phyloP scores from a whole-genome alignment of 306 rosid species.

The Ormosia emarginata region DNA sequence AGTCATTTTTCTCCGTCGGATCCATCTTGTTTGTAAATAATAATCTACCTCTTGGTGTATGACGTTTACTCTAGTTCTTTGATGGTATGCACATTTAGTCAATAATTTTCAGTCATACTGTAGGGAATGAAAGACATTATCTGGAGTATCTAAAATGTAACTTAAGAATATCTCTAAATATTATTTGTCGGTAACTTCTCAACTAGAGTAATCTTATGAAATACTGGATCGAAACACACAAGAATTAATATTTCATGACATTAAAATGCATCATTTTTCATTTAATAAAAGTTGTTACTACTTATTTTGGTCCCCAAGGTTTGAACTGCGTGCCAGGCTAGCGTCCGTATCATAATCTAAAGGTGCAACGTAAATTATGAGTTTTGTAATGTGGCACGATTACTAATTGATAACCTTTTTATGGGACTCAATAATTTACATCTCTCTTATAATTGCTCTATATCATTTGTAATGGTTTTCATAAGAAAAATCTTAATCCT shows the following conservation, averaged over 20 bases:
- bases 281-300: background rate
- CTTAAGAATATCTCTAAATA: background rate
- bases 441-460: background rate
- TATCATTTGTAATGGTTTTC: background rate
- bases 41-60: background rate
- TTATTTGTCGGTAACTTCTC: background rate
- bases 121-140: background rate
- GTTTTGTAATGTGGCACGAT: background rate
- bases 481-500: background rate
- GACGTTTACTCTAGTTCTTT: background rate
- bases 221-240: background rate
- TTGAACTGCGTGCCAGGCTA: background rate
- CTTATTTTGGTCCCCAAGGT: background rate
- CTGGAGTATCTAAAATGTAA: background rate
- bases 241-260: background rate
- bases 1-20: background rate
- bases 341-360: background rate
- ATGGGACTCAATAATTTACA: background rate
- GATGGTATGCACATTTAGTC: background rate
- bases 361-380: no score
- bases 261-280: background rate
- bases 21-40: slow-evolving; percentile 33
- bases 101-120: background rate
- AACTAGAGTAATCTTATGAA: background rate
- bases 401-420: background rate